Conservation (phyloP, 352 stramenopile genomes). For the Hyaloperonospora brassicae region DNA sequence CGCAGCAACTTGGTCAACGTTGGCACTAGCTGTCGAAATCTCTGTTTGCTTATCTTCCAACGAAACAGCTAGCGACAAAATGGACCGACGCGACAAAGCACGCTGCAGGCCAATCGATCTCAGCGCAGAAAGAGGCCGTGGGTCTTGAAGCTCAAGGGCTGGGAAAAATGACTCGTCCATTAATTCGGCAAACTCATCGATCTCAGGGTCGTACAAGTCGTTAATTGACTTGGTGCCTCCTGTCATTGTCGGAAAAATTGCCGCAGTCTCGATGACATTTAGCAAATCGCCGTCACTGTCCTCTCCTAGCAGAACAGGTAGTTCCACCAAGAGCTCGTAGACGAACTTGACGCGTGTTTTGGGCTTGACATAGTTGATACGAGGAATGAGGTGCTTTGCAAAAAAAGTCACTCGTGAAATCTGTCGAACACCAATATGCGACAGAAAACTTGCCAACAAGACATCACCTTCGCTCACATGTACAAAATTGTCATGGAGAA, state of each 20-base stretch:
- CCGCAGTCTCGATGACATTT: conserved; percentile 34
- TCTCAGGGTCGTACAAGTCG: conserved; percentile 65
- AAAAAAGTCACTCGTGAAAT: conserved; percentile 51
- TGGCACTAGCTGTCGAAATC: conserved; percentile 15
- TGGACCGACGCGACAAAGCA: conserved; percentile 48
- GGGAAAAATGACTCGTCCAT: conserved; percentile 70
- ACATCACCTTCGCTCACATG: conserved; percentile 38
- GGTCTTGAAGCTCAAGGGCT: conserved; percentile 46
- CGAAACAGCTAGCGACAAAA: conserved; percentile 52
- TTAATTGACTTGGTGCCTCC: conserved; percentile 49
- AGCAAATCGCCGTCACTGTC: conserved; percentile 36
- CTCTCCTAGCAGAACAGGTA: conserved; percentile 31
- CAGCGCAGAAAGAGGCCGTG: conserved; percentile 42
- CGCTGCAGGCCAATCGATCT: conserved; percentile 60
- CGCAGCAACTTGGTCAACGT: conserved; percentile 6
- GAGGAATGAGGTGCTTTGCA: conserved; percentile 38
- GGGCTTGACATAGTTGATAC: conserved; percentile 29
- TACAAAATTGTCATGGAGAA: conserved; percentile 47
- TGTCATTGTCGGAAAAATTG: conserved; percentile 52
- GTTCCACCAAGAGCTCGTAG: conserved; percentile 37
- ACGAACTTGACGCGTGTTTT: conserved; percentile 33
- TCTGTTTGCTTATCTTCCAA: conserved; percentile 46
- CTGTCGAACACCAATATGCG: conserved; percentile 24
- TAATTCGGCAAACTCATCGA: conserved; percentile 57
- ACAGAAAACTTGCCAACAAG: conserved; percentile 23